Percentiles rank a stretch among this genome's conserved stretches.
Evolutionary conservation across 2,329 filamentous ascomycete species (phyloP).

Genomic region (Zasmidium angulare): DNA sequence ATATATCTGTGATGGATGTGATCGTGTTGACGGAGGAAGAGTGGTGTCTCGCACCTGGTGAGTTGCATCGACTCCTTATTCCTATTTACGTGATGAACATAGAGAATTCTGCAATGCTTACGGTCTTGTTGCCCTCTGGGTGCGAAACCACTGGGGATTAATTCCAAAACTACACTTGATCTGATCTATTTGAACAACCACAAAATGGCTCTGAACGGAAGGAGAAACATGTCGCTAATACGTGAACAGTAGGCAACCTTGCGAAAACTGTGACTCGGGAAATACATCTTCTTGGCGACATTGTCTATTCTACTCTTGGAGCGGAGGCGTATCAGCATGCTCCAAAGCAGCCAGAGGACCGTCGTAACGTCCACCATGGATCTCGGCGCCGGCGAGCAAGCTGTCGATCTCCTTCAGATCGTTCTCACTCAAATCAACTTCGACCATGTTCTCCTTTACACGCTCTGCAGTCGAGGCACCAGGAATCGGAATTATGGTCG

Average conservation of each 20-base stretch:
- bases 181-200: too few relatives aligned
- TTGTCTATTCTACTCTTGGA: conserved; percentile 19
- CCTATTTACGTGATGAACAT: conserved; percentile 41
- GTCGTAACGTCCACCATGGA: conserved; percentile 45
- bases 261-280: neutral
- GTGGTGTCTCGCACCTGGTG: too few relatives aligned
- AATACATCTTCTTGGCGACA: too few relatives aligned
- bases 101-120: conserved; percentile 54
- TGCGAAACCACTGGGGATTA: conserved; percentile 44
- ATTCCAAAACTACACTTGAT: conserved; percentile 50
- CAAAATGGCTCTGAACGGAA: too few relatives aligned
- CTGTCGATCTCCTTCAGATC: conserved; percentile 54
- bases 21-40: too few relatives aligned
- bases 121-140: conserved; percentile 32
- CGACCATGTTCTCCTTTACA: conserved; percentile 42
- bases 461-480: conserved; percentile 40
- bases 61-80: neutral
- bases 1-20: neutral
- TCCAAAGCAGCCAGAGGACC: conserved; percentile 19
- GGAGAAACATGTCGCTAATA: too few relatives aligned
- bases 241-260: neutral
- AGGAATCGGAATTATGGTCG: conserved; percentile 46
- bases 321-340: conserved; percentile 30
- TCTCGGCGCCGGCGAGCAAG: conserved; percentile 49
- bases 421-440: conserved; percentile 45